Conservation (phyloP, 306 rosid species). For the Prunus dulcis region DNA sequence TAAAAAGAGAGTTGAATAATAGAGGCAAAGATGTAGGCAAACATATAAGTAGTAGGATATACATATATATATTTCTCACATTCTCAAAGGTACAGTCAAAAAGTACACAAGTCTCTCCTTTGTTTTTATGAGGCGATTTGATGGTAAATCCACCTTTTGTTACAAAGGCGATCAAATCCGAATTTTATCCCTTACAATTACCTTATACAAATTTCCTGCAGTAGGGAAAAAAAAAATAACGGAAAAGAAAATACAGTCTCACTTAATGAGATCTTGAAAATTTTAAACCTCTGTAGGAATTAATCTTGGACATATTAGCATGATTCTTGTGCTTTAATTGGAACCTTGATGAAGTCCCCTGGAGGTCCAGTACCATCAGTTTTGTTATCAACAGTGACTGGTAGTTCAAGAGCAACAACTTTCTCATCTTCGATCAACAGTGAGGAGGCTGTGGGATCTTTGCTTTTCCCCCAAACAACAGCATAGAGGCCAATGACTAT, state of each 20-base stretch:
- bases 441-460: constrained; percentile 39
- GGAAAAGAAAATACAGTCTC: constrained; percentile 9
- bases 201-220: not conserved
- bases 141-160: not conserved
- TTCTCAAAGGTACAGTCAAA: constrained; percentile 1
- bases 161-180: not conserved
- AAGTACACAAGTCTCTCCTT: not conserved
- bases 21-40: not conserved
- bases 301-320: not conserved
- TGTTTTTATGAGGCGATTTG: not conserved
- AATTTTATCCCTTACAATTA: not conserved
- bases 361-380: constrained; percentile 21
- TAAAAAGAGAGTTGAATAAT: not conserved
- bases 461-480: constrained; percentile 95
- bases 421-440: constrained; percentile 28
- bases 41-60: not conserved
- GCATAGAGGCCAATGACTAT: constrained; percentile 86
- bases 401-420: constrained; percentile 44
- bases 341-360: constrained; percentile 8
- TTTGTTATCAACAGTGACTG: constrained; percentile 36
- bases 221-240: not conserved
- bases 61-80: constrained; percentile 6
- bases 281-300: not conserved
- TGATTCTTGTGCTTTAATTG: constrained; percentile 11
- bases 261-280: constrained; percentile 4